phyloP scores from a whole-genome alignment of 768 basidiomycete species.

The Hygrocybe punicea region DNA sequence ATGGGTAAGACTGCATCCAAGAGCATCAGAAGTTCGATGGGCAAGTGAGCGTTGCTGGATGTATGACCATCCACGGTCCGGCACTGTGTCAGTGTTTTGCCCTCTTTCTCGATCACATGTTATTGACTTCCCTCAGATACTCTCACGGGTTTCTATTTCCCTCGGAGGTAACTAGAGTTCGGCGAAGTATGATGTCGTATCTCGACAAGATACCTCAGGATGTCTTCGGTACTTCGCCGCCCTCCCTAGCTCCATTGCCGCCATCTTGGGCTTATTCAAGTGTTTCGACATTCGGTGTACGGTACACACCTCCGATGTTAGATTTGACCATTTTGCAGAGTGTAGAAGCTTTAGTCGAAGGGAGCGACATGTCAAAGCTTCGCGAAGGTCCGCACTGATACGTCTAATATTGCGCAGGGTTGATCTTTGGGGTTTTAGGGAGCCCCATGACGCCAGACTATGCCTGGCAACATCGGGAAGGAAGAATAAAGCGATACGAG shows the following conservation, averaged over 20 bases:
- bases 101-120: constrained; percentile 6
- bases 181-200: constrained; percentile 50
- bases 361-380: constrained; percentile 74
- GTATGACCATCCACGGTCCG: constrained; percentile 93
- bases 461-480: constrained; percentile 74
- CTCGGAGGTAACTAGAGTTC: constrained; percentile 72
- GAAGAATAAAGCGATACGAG: constrained; percentile 60
- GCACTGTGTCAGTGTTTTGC: constrained; percentile 70
- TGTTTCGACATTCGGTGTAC: constrained; percentile 78
- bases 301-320: constrained; percentile 66
- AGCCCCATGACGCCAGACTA: constrained; percentile 56
- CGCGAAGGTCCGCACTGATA: constrained; percentile 50
- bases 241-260: constrained; percentile 43
- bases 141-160: constrained; percentile 96
- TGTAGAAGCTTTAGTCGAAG: constrained; percentile 91
- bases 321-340: constrained; percentile 66
- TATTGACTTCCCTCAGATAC: constrained; percentile 50
- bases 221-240: constrained; percentile 26
- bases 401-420: constrained; percentile 1
- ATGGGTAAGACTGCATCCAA: constrained; percentile 89
- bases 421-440: constrained; percentile 34
- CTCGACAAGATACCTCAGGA: constrained; percentile 45
- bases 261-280: constrained; percentile 72
- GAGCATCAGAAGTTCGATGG: constrained; percentile 78
- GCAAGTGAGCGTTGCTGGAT: constrained; percentile 93